phyloP scores from a whole-genome alignment of 495 filamentous ascomycete species.

The Recurvomyces mirabilis region DNA sequence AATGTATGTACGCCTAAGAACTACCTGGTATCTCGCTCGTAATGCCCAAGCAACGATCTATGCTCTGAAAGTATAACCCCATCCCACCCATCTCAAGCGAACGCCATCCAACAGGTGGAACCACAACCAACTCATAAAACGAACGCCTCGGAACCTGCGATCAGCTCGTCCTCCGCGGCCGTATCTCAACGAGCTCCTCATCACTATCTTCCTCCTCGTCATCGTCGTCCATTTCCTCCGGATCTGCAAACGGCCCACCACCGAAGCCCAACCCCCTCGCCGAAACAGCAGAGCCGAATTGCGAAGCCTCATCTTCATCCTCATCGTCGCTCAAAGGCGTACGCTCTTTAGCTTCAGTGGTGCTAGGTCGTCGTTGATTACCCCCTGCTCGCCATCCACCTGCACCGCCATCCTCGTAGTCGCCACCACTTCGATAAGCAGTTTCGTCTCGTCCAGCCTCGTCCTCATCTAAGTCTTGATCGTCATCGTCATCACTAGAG shows the following conservation, averaged over 20 bases:
- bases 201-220: conserved; percentile 3
- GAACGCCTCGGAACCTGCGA: background rate
- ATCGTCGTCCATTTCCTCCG: background rate
- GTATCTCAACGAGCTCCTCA: conserved; percentile 13
- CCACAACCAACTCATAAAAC: background rate
- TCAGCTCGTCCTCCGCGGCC: conserved; percentile 9
- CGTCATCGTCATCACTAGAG: conserved; percentile 9
- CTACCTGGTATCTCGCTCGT: background rate
- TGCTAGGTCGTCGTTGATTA: background rate
- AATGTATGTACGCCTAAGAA: too few relatives aligned
- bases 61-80: background rate
- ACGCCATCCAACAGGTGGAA: too few relatives aligned
- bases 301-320: background rate
- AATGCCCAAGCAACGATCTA: background rate
- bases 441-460: conserved; percentile 10
- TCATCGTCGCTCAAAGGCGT: conserved; percentile 1
- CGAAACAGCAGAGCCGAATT: background rate
- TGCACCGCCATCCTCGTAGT: conserved; percentile 1
- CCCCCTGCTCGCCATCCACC: background rate
- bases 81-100: too few relatives aligned
- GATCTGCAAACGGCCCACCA: conserved; percentile 14
- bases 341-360: background rate
- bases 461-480: conserved; percentile 13
- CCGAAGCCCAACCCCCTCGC: background rate
- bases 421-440: background rate